phyloP scores from a whole-genome alignment of 805 yeast species.

The Lipomyces oligophaga region DNA sequence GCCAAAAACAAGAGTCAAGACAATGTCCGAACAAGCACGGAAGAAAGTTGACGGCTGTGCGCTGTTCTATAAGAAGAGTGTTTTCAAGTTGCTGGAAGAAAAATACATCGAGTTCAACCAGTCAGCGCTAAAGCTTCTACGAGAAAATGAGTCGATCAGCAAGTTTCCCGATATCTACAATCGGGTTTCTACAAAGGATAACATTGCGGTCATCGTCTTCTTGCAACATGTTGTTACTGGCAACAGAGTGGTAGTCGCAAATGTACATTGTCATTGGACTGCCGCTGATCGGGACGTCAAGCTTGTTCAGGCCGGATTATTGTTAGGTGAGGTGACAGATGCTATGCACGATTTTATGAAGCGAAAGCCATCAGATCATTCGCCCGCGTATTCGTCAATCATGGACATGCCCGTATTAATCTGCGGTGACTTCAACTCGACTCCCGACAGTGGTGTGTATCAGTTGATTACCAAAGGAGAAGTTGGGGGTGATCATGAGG shows the following conservation, averaged over 20 bases:
- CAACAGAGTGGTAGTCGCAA: conserved; percentile 67
- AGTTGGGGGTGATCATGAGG: conserved; percentile 67
- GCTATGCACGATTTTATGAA: conserved; percentile 49
- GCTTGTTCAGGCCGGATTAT: conserved; percentile 88
- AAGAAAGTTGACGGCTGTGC: conserved; percentile 98
- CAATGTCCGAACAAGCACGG: conserved; percentile 63
- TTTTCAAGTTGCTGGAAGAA: conserved; percentile 67
- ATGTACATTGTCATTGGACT: conserved; percentile 98
- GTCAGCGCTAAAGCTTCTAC: conserved; percentile 35
- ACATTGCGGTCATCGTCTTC: conserved; percentile 74
- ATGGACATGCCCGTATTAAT: conserved; percentile 69
- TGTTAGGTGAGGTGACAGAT: conserved; percentile 79
- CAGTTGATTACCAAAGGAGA: conserved; percentile 77
- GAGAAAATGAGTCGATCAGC: conserved; percentile 63
- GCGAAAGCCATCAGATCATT: conserved; percentile 9
- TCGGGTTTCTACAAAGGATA: conserved; percentile 93
- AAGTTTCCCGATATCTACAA: conserved; percentile 92
- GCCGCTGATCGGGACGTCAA: conserved; percentile 95
- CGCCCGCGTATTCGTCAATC: conserved; percentile 42
- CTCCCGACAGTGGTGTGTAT: conserved; percentile 82
- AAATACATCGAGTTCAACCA: conserved; percentile 74
- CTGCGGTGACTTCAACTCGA: conserved; percentile 95
- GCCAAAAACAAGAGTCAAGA: conserved; percentile 86
- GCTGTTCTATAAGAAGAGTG: conserved; percentile 68
- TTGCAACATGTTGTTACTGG: conserved; percentile 72